These are phyloP conservation scores for Hsuehochloa calcarea DNA, from an alignment of 176 grass and related monocot genomes.

Conservation along the genomic window DNA sequence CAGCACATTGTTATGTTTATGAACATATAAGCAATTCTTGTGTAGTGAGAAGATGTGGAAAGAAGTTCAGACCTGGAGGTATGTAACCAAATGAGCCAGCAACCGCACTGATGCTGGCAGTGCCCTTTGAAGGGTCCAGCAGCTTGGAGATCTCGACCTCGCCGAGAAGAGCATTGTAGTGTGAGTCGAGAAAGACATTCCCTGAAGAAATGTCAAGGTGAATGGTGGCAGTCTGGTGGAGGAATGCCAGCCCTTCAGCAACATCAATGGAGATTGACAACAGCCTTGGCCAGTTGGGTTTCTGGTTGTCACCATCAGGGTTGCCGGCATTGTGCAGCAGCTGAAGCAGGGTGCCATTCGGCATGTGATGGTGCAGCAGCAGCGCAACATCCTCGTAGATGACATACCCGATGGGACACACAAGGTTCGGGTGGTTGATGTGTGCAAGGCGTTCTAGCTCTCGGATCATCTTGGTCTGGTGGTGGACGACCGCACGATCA, in stretches of 20 bases:
- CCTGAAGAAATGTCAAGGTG: slow-evolving; percentile 89
- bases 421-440: slow-evolving; percentile 72
- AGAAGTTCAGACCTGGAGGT: slow-evolving; percentile 67
- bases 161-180: slow-evolving; percentile 70
- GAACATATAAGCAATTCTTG: neutral
- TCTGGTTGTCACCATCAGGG: slow-evolving; percentile 20
- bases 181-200: slow-evolving; percentile 66
- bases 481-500: slow-evolving; percentile 57
- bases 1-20: neutral
- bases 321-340: slow-evolving; percentile 41
- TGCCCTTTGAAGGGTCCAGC: slow-evolving; percentile 86
- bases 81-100: slow-evolving; percentile 95
- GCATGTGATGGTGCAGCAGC: slow-evolving; percentile 71
- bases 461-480: slow-evolving; percentile 85
- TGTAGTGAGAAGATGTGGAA: neutral
- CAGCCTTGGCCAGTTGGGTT: slow-evolving; percentile 72
- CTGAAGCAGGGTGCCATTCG: slow-evolving; percentile 77
- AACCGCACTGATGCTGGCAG: slow-evolving; percentile 88
- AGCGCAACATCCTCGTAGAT: slow-evolving; percentile 81
- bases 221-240: slow-evolving; percentile 84
- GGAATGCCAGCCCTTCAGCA: slow-evolving; percentile 73
- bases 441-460: slow-evolving; percentile 80
- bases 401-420: slow-evolving; percentile 75
- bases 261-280: slow-evolving; percentile 68
- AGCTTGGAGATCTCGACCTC: slow-evolving; percentile 95